phyloP scores from a whole-genome alignment of 78 protist species.

The Dictyostelium brefeldianum region DNA sequence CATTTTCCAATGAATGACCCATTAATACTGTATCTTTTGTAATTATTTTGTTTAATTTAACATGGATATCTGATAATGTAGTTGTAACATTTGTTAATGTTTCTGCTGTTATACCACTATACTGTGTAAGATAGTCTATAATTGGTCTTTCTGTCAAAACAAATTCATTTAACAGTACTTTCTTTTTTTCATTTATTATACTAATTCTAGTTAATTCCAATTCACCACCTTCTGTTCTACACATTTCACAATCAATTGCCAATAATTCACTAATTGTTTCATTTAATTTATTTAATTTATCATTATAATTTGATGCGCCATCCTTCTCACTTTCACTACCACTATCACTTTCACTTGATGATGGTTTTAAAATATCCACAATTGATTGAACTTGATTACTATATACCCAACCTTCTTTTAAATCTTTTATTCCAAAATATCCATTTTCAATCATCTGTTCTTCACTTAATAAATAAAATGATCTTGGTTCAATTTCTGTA shows the following conservation, averaged over 20 bases:
- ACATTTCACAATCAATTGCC: constrained; percentile 93
- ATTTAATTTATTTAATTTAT: background rate
- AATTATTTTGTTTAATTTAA: constrained; percentile 19
- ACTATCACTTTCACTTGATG: background rate
- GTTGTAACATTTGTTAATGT: constrained; percentile 75
- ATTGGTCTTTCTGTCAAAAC: constrained; percentile 85
- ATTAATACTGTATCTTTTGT: constrained; percentile 77
- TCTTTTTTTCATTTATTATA: constrained; percentile 82
- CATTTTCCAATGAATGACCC: constrained; percentile 96
- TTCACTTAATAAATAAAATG: constrained; percentile 44
- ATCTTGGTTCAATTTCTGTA: constrained; percentile 27
- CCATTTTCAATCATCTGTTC: constrained; percentile 62
- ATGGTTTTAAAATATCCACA: background rate
- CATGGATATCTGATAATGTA: constrained; percentile 78
- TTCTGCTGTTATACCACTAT: constrained; percentile 89
- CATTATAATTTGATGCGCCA: background rate
- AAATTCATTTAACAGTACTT: constrained; percentile 66
- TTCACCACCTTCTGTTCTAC: constrained; percentile 78
- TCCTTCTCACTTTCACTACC: background rate
- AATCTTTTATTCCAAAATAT: constrained; percentile 12
- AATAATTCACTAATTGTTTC: constrained; percentile 27
- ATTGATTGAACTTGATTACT: constrained; percentile 13
- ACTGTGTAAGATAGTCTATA: constrained; percentile 88
- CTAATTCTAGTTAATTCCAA: constrained; percentile 90
- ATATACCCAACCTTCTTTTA: constrained; percentile 18